Percentiles rank a stretch among this genome's conserved stretches.
These are phyloP conservation scores for Malus sieversii DNA, from an alignment of 306 rosid species.

Conservation along the genomic window DNA sequence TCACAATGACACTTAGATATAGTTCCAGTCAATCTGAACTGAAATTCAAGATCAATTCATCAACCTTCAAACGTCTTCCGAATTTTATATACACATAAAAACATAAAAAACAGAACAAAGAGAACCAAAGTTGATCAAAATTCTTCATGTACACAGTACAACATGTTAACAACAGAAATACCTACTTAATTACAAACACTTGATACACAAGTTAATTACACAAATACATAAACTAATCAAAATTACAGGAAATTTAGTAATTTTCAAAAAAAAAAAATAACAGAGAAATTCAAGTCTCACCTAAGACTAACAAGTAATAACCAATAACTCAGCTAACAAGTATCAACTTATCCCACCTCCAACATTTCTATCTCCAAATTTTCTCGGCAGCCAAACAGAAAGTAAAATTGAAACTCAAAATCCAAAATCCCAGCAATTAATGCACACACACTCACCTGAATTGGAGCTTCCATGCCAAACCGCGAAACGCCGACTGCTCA, in stretches of 20 bases:
- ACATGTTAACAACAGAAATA: no score
- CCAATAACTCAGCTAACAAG: not conserved
- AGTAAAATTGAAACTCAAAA: not conserved
- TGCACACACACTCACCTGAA: not conserved
- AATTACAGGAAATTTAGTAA: not conserved
- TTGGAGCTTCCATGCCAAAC: not conserved
- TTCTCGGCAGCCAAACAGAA: constrained; percentile 12
- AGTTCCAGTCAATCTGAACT: not conserved
- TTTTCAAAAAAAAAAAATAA: not conserved
- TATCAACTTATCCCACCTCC: constrained; percentile 11
- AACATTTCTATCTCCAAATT: not conserved
- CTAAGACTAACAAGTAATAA: not conserved
- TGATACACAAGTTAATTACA: no score
- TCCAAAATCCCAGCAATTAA: not conserved
- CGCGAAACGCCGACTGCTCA: not conserved
- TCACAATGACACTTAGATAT: not conserved
- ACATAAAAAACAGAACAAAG: not conserved
- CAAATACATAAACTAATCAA: not conserved
- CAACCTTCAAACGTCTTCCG: not conserved
- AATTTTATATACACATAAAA: not conserved
- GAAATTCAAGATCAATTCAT: not conserved
- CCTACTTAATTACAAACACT: not conserved
- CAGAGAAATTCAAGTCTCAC: not conserved
- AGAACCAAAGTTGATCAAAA: no score
- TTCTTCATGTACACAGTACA: no score